Base-by-base conservation (phyloP, 2,329 filamentous ascomycete genomes). In the Fusarium metavorans region DNA sequence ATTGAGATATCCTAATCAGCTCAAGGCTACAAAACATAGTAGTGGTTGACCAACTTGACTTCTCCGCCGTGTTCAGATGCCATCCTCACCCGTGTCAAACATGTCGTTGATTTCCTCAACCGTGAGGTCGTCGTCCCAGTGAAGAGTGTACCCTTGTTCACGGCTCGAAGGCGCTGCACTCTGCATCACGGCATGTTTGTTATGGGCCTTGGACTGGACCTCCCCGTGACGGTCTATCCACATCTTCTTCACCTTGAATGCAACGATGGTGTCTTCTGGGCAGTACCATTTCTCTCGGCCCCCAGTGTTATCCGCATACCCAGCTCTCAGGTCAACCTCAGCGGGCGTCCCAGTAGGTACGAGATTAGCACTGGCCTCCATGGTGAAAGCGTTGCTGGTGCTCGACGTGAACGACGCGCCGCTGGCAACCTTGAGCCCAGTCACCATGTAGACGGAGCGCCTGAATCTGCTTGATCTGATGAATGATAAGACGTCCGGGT, bases 381-480 rank as follows among this genome's bases (percentile, higher is more conserved):
- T 3, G 39, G n/a, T 32, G 30, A 5, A n/a, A n/a, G 13, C 4
- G 18, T 10, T 32, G 7, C 43, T 61, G n/a, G 14, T 41, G 57
- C 34, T 41, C 23, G 32, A 23, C n/a, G 37, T 20, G 11, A n/a
- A 20, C 14, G 57, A 61, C 23, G 14, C 45, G 5, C 20, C 57
- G 25, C 45, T 45, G 35, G 30, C 64, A 34, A 67, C 23, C 57
- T 67, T 67, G 16, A 67, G 34, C 23, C 64, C 64, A 20, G 64
- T 67, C 18, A 67, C 37, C 64, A 67, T 61, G 64, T 67, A 67
- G 20, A 67, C 64, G 45, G 64, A 45, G n/a, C 5, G 7, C 39
- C 23, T 60, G 23, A 32, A 62, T 35, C 16, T 48, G 37, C 32
- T n/a, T n/a, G 18, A 16, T 23, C 27, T 20, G 43, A 67, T 45